A percentile compares a stretch with the other conserved stretches of the same genome.
These are phyloP conservation scores for Phycomyces blakesleeanus DNA, from an alignment of 192 early-diverging fungal species.

Conservation along the genomic window DNA sequence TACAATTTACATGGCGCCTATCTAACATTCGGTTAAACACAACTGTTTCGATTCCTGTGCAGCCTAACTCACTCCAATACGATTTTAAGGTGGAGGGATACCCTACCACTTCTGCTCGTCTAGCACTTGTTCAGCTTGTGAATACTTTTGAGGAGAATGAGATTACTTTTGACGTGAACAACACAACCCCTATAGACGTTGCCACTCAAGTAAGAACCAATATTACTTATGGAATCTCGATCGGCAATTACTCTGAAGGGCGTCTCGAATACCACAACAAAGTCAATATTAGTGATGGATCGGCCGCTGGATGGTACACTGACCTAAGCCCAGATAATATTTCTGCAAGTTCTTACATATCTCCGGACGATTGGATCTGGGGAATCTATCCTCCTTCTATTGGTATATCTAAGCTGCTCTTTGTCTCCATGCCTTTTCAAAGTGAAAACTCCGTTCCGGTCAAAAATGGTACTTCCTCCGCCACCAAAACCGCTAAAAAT, in stretches of 20 bases:
- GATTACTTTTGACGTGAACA: no score
- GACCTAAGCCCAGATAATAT: not conserved
- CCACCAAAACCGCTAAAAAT: not conserved
- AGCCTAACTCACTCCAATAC: no score
- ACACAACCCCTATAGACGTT: no score
- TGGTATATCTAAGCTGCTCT: not conserved
- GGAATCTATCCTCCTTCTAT: not conserved
- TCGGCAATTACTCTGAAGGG: constrained; percentile 37
- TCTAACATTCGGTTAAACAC: no score
- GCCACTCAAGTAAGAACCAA: constrained; percentile 28
- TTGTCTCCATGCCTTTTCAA: constrained; percentile 14
- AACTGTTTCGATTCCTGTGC: no score
- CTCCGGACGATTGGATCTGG: constrained; percentile 18
- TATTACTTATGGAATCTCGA: constrained; percentile 25
- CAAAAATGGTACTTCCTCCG: not conserved
- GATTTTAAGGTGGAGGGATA: no score
- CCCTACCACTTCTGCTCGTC: no score
- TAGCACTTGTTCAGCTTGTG: no score
- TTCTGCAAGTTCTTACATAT: not conserved
- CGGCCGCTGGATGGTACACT: constrained; percentile 2
- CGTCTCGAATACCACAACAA: constrained; percentile 26
- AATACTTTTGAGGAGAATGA: no score
- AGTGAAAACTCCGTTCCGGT: not conserved
- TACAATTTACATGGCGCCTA: no score
- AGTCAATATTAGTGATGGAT: constrained; percentile 17